Evolutionary conservation across 2,329 filamentous ascomycete genomes (phyloP), one percentile per base, ranked within the genome.

Genomic region (Ceratocystis harringtonii): DNA sequence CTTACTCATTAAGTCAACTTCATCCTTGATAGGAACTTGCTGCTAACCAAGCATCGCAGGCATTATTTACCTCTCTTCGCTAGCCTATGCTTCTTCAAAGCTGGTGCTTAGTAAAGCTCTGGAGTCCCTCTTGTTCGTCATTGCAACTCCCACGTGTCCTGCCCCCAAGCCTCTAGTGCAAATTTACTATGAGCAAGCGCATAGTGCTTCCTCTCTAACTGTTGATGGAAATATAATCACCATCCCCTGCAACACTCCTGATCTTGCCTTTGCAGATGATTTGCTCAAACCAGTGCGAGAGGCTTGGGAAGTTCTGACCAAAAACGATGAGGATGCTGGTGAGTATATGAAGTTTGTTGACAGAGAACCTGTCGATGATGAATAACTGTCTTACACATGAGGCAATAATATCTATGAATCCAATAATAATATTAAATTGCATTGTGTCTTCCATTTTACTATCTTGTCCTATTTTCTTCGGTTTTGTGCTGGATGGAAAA

Each of bases 291-390:
- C 82, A 30, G 88, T 96, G 1, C 82, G 82, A 67, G 74, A 81
- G 8, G 84, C 85, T 5, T 97, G 92, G 91, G 78, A 81, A 68
- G 76, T 78, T 61, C 79, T 91, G 3, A 77, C 82, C 69, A 82
- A 80, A 8, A 76, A 73, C 1, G 76, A 76, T 19, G 77, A 78
- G 19, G 76, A 77, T 19, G 73, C 71, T 5, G 70, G 69, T 8
- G 75, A 81, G 57, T 96, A 94, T 71, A 85, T 96, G 82, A 78
- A 81, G 22, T 96, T 96, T 73, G 82, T 86, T 61, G 88, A 94
- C 67, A 81, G 90, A 28, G 86, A 91, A 72, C 80, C 79, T 15
- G 77, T 77, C 32, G 77, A 75, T 67, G 81, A 81, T 41, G 84
- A 88, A 45, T 80, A 83, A 65, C 73, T 78, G 61, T 81, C 81